A percentile compares a stretch with the other conserved stretches of the same genome.
Conservation (phyloP, 1,139 yeast species). For the Candida labiduridarum region DNA sequence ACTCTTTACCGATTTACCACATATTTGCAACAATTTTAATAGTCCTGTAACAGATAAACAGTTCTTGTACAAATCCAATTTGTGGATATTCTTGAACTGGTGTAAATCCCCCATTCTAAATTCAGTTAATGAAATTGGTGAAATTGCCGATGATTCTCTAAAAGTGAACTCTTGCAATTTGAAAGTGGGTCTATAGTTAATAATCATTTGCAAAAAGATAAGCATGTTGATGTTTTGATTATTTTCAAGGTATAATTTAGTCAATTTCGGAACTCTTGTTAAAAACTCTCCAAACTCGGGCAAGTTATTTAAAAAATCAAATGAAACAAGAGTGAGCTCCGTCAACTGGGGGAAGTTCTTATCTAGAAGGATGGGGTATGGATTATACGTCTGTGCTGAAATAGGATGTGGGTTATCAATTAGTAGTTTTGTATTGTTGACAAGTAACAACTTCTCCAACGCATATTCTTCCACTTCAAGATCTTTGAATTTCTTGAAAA, state of each 20-base stretch:
- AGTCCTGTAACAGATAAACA: slow-evolving; percentile 37
- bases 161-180: slow-evolving; percentile 29
- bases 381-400: slow-evolving; percentile 25
- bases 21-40: slow-evolving; percentile 27
- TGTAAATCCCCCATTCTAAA: slow-evolving; percentile 26
- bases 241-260: slow-evolving; percentile 34
- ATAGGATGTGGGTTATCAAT: slow-evolving; percentile 11
- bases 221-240: slow-evolving; percentile 31
- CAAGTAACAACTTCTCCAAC: slow-evolving; percentile 24
- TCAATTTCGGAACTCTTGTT: slow-evolving; percentile 21
- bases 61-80: slow-evolving; percentile 39
- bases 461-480: slow-evolving; percentile 8
- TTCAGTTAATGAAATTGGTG: slow-evolving; percentile 27
- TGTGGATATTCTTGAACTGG: slow-evolving; percentile 25
- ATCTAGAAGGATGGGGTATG: slow-evolving; percentile 27
- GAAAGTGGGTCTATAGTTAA: slow-evolving; percentile 33
- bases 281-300: slow-evolving; percentile 35
- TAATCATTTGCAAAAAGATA: slow-evolving; percentile 32
- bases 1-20: slow-evolving; percentile 18
- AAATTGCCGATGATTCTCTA: slow-evolving; percentile 26
- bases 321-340: slow-evolving; percentile 31
- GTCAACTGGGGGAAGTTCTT: slow-evolving; percentile 26
- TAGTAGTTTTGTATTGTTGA: slow-evolving; percentile 31
- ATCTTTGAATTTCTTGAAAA: slow-evolving; percentile 17
- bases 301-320: slow-evolving; percentile 31